Evolutionary conservation across 176 grass and related monocot species (phyloP).

Genomic region (Tillandsia leiboldiana): DNA sequence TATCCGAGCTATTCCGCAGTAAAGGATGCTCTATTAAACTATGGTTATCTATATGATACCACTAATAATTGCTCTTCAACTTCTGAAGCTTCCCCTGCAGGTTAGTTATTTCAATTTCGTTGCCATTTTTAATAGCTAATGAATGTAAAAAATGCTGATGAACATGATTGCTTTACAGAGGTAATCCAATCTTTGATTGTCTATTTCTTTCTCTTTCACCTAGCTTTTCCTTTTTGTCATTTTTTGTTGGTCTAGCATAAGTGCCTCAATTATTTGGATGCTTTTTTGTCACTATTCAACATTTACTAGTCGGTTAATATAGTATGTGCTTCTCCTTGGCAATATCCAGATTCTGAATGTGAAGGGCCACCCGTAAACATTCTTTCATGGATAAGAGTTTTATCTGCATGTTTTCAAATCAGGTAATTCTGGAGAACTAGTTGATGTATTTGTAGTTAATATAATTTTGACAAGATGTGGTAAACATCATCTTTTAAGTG

Average conservation of each 20-base stretch:
- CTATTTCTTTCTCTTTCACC: background rate
- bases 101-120: slow-evolving; percentile 28
- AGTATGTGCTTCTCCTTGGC: slow-evolving; percentile 7
- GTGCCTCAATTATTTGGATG: background rate
- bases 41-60: slow-evolving; percentile 53
- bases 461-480: background rate
- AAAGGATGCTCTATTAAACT: slow-evolving; percentile 47
- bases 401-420: slow-evolving; percentile 72
- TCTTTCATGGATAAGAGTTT: slow-evolving; percentile 61
- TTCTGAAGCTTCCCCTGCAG: slow-evolving; percentile 27
- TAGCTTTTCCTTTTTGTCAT: background rate
- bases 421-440: slow-evolving; percentile 35
- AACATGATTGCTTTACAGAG: background rate
- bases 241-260: background rate
- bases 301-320: background rate
- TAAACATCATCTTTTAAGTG: too few species aligned
- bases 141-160: background rate
- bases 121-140: slow-evolving; percentile 1
- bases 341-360: slow-evolving; percentile 28
- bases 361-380: slow-evolving; percentile 67
- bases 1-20: slow-evolving; percentile 63
- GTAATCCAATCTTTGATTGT: background rate
- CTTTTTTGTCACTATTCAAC: background rate
- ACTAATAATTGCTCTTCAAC: slow-evolving; percentile 9
- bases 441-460: background rate